These are phyloP conservation scores for Alternaria sp. DNA, from an alignment of 2,329 filamentous ascomycete species.

Conservation along the genomic window DNA sequence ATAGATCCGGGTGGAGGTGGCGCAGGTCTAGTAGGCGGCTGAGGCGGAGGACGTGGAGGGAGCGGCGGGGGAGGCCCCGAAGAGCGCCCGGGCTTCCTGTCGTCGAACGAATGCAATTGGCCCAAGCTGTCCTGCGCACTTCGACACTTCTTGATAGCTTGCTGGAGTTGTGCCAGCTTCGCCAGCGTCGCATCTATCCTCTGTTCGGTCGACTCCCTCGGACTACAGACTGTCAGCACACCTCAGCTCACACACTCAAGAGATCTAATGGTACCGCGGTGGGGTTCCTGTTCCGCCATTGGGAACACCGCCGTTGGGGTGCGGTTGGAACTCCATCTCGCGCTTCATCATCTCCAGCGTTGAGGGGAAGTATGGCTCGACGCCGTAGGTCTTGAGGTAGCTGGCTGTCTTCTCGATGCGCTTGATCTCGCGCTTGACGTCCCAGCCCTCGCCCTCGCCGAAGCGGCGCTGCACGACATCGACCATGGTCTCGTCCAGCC, in stretches of 20 bases:
- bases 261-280: constrained; percentile 44
- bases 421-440: constrained; percentile 60
- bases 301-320: constrained; percentile 24
- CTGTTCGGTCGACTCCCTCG: background rate
- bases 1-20: background rate
- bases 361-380: constrained; percentile 61
- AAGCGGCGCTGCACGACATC: constrained; percentile 60
- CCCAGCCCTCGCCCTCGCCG: constrained; percentile 60
- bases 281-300: constrained; percentile 42
- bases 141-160: background rate
- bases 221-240: constrained; percentile 13
- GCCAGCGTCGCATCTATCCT: background rate
- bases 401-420: constrained; percentile 62
- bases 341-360: constrained; percentile 59
- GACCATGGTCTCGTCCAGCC: constrained; percentile 59
- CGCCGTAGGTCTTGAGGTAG: constrained; percentile 59
- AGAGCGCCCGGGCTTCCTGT: background rate
- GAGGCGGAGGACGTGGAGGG: background rate
- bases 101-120: background rate
- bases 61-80: background rate
- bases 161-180: background rate
- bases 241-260: constrained; percentile 17
- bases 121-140: background rate
- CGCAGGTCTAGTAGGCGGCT: background rate
- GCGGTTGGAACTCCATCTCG: constrained; percentile 45